Evolutionary conservation across 169 alveolate species (phyloP), one percentile per base, ranked within the genome.

Genomic region (Eimeria acervulina): DNA sequence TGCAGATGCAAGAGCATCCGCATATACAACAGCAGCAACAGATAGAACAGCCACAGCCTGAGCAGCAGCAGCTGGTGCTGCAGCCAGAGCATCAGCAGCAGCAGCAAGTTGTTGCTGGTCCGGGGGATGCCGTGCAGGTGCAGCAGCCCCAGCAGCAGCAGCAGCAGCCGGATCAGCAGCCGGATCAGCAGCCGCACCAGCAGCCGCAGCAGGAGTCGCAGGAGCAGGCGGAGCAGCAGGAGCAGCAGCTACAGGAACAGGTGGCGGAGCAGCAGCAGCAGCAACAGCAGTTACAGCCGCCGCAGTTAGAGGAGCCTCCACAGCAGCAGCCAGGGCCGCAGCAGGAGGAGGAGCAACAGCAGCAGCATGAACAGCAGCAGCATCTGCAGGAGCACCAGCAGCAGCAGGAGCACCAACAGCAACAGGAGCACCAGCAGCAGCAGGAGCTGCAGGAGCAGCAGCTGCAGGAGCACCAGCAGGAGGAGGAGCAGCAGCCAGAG

Each of bases 241-340:
- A 61, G 8, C 74, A 10, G 74, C 74, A 61, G 74, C 74, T 10
- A 26, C 74, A 61, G 31, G 36, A 61, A 5, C 74, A 10, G n/a
- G n/a, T n/a, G n/a, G n/a, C n/a, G n/a, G n/a, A n/a, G n/a, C 74
- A 61, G 74, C 74, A 61, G 74, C 74, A 61, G 31, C 31, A 61
- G 74, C 74, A 8, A 26, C 74, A 23, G 74, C 74, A 23, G 74
- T 26, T 8, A 26, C 31, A 61, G 74, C 28, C 5, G 74, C 74
- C 5, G 74, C 74, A 61, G 74, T 26, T 61, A 26, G 28, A 61
- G 74, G 36, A 61, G 74, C 36, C 5, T 17, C 36, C 36, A n/a
- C 28, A 61, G n/a, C 83, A 72, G 83, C 83, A 72, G 83, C 6
- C 7, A 19, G 44, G 19, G 83, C 83, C n/a, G 47, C 83, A 72